A percentile compares a stretch with the other conserved stretches of the same genome.
These are phyloP conservation scores for Phialophora verrucosa DNA, from an alignment of 2,329 filamentous ascomycete species.

Conservation along the genomic window DNA sequence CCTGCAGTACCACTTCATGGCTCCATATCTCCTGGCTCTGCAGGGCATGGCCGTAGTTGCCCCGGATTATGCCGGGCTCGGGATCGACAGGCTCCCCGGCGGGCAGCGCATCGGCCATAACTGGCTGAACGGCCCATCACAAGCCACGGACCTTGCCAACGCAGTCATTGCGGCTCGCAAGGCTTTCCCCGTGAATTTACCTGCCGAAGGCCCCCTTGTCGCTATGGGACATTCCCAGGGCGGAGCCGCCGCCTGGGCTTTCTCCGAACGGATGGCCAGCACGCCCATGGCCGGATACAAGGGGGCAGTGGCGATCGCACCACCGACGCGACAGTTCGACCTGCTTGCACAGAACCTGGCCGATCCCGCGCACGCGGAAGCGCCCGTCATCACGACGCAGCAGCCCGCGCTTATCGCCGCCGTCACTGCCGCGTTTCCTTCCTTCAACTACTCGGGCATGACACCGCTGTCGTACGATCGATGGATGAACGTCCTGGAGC, in stretches of 20 bases:
- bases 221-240: conserved; percentile 57
- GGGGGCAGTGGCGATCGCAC: conserved; percentile 9
- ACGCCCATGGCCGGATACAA: conserved; percentile 40
- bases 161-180: conserved; percentile 50
- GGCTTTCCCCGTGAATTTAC: conserved; percentile 45
- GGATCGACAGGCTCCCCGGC: conserved; percentile 41
- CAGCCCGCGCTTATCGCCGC: conserved; percentile 5
- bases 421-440: conserved; percentile 15
- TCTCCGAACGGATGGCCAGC: conserved; percentile 45
- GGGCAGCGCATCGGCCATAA: conserved; percentile 34
- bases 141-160: conserved; percentile 54
- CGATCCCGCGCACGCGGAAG: background rate
- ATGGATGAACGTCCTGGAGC: conserved; percentile 15
- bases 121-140: conserved; percentile 48
- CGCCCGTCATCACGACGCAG: background rate
- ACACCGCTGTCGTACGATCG: conserved; percentile 15
- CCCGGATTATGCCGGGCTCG: conserved; percentile 55
- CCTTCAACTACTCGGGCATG: conserved; percentile 14
- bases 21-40: conserved; percentile 50
- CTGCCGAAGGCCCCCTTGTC: conserved; percentile 47
- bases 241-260: conserved; percentile 52
- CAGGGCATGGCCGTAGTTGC: conserved; percentile 55
- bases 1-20: conserved; percentile 51
- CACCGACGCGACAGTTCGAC: background rate
- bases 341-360: conserved; percentile 10